phyloP scores from a whole-genome alignment of 768 basidiomycete genomes.

The Lactifluus volemus region DNA sequence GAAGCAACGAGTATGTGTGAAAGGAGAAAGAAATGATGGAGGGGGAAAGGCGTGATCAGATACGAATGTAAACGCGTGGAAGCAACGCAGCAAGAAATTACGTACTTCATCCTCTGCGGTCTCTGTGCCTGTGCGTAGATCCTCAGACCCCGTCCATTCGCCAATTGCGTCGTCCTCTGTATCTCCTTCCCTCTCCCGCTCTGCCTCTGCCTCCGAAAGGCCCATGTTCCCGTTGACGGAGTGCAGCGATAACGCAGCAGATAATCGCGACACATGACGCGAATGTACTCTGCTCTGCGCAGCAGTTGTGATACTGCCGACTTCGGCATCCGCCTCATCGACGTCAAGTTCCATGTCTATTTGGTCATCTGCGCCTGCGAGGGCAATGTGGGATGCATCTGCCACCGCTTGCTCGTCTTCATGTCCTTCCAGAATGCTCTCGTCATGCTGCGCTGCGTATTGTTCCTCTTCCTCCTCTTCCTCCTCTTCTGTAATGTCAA shows the following conservation, averaged over 20 bases:
- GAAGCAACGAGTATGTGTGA: neutral
- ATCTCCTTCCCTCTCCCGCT: conserved; percentile 25
- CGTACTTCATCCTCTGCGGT: conserved; percentile 64
- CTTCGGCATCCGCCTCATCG: conserved; percentile 29
- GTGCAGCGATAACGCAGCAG: conserved; percentile 56
- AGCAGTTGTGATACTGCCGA: conserved; percentile 38
- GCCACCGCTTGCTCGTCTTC: conserved; percentile 12
- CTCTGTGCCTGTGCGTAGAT: conserved; percentile 39
- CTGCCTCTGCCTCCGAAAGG: conserved; percentile 19
- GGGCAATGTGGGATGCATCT: conserved; percentile 13
- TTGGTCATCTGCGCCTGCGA: conserved; percentile 12
- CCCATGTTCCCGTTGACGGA: conserved; percentile 43
- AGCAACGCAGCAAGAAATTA: conserved; percentile 15
- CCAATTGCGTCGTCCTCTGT: conserved; percentile 37
- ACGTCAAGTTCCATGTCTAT: conserved; percentile 22
- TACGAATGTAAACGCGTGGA: conserved; percentile 7
- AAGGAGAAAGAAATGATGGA: conserved; percentile 1
- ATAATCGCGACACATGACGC: conserved; percentile 57
- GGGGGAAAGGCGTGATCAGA: conserved; percentile 1
- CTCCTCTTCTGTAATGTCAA: conserved; percentile 73
- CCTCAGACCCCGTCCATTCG: conserved; percentile 84
- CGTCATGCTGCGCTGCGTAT: neutral
- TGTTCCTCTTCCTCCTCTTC: conserved; percentile 31
- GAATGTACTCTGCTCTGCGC: conserved; percentile 51
- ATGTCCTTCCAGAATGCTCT: conserved; percentile 23